phyloP scores from a whole-genome alignment of 1,284 basidiomycete species.

The Moesziomyces parantarcticus region DNA sequence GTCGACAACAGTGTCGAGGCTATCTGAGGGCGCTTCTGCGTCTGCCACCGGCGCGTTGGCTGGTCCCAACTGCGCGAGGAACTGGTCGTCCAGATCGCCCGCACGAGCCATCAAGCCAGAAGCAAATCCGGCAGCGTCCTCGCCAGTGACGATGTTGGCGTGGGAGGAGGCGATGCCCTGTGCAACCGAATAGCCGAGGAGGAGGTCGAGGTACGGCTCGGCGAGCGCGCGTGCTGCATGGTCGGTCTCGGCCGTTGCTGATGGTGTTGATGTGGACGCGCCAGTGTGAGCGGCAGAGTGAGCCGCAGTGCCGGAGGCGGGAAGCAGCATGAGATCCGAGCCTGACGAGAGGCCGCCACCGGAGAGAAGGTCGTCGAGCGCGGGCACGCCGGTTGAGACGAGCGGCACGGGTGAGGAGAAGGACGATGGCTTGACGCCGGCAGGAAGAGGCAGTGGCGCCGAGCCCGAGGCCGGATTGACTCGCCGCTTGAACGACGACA shows the following conservation, averaged over 20 bases:
- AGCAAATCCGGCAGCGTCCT: slow-evolving; percentile 70
- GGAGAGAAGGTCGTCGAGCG: slow-evolving; percentile 94
- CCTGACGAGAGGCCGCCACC: slow-evolving; percentile 86
- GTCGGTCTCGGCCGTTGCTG: slow-evolving; percentile 69
- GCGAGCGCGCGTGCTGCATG: slow-evolving; percentile 45
- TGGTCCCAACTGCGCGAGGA: slow-evolving; percentile 20
- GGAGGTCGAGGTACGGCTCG: slow-evolving; percentile 81
- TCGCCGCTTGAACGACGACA: slow-evolving; percentile 84
- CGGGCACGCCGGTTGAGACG: slow-evolving; percentile 88
- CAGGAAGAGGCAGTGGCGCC: slow-evolving; percentile 69
- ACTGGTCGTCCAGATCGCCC: slow-evolving; percentile 38
- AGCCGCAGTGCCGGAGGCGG: slow-evolving; percentile 48
- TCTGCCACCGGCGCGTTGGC: not conserved
- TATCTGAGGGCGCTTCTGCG: slow-evolving; percentile 21
- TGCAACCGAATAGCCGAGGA: slow-evolving; percentile 86
- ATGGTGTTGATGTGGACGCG: slow-evolving; percentile 78
- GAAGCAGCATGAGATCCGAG: slow-evolving; percentile 77
- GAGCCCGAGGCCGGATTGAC: slow-evolving; percentile 50
- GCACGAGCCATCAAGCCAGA: slow-evolving; percentile 58
- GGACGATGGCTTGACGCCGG: slow-evolving; percentile 77
- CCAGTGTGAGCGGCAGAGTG: slow-evolving; percentile 47
- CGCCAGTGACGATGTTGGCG: slow-evolving; percentile 74
- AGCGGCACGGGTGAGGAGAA: slow-evolving; percentile 75
- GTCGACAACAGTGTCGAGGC: slow-evolving; percentile 27
- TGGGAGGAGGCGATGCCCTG: slow-evolving; percentile 84